Base-by-base conservation (phyloP, 208 protist genomes). In the Leishmania tropica region DNA sequence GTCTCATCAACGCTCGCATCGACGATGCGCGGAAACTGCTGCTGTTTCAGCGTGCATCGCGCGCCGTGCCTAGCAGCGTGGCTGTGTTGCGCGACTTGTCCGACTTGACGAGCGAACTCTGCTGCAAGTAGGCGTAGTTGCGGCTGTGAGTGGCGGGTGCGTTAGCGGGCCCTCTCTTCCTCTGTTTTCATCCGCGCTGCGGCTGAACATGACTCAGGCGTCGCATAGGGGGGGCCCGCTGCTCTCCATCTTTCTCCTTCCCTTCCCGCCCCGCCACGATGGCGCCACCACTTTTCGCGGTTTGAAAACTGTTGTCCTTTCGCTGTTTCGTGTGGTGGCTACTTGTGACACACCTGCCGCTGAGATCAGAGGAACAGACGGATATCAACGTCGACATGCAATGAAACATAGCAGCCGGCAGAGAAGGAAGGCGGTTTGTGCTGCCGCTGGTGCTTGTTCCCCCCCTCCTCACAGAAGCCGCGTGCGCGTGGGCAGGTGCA, bases 1-100 rank as follows among this genome's bases (percentile, higher is more conserved):
- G 94, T 28, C 79, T 94, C 24, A 85, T 99, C 45, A 7, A 88
- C 35, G 91, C 87, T 19, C 47, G 67, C 6, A 10, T 96, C 2
- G 89, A 95, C 60, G 84, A 86, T 40, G 67, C 78, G 6, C 73
- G 86, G 0, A 75, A 79, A 47, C 75, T 92, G 35, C 78, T 96
- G 72, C 28, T 88, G 72, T 60, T 75, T 42, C 84, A 84, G 28
- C 75, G 78, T n/a, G 68, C 35, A 53, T 82, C n/a, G 79, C 84
- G 37, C 56, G 28, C 73, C 86, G 8, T 51, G 21, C 19, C 62
- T 47, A 75, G 74, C 24, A 53, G 40, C 35, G 72, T 62, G 48
- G 45, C 62, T 35, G 62, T 70, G 10, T 58, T 86, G n/a, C 78
- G 78, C 1, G 53, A 72, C n/a, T 48, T 86, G 19, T 79, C 83